Evolutionary conservation across 495 filamentous ascomycete genomes (phyloP).

Genomic region (Penicillium mononematosum): DNA sequence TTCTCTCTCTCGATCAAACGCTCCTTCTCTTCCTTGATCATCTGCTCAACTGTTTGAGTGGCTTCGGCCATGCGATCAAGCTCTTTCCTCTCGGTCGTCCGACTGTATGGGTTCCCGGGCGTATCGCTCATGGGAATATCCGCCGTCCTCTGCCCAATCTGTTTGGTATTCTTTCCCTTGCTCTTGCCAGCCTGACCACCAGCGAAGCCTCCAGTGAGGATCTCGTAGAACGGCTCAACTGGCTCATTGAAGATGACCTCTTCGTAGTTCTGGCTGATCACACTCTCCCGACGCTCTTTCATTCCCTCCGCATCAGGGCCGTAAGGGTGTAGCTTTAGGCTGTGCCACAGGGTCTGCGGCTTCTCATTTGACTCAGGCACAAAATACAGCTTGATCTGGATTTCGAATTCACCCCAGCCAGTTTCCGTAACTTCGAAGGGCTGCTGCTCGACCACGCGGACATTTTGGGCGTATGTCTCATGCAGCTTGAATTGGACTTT

Average conservation of each 20-base stretch:
- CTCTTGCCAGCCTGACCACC: constrained; percentile 35
- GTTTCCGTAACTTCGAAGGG: constrained; percentile 89
- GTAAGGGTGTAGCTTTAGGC: constrained; percentile 87
- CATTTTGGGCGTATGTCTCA: constrained; percentile 86
- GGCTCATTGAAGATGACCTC: constrained; percentile 96
- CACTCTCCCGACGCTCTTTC: constrained; percentile 60
- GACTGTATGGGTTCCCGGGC: constrained; percentile 69
- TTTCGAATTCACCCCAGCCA: constrained; percentile 97
- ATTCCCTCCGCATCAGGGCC: constrained; percentile 75
- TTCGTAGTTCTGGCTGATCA: constrained; percentile 78
- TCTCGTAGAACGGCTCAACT: constrained; percentile 80
- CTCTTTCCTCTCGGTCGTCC: constrained; percentile 70
- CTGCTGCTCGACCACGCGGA: constrained; percentile 72
- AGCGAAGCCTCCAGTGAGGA: constrained; percentile 64
- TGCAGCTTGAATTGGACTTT: constrained; percentile 98
- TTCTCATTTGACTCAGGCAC: constrained; percentile 82
- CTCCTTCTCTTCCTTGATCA: constrained; percentile 66
- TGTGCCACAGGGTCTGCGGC: constrained; percentile 86
- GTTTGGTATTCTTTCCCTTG: constrained; percentile 49
- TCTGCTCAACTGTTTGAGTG: constrained; percentile 66
- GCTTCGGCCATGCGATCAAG: constrained; percentile 56
- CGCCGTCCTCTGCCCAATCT: constrained; percentile 55
- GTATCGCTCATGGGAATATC: constrained; percentile 66
- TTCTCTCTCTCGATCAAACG: constrained; percentile 61
- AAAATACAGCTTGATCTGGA: constrained; percentile 90